phyloP scores from a whole-genome alignment of 1,284 basidiomycete genomes.

The Naganishia cerealis region DNA sequence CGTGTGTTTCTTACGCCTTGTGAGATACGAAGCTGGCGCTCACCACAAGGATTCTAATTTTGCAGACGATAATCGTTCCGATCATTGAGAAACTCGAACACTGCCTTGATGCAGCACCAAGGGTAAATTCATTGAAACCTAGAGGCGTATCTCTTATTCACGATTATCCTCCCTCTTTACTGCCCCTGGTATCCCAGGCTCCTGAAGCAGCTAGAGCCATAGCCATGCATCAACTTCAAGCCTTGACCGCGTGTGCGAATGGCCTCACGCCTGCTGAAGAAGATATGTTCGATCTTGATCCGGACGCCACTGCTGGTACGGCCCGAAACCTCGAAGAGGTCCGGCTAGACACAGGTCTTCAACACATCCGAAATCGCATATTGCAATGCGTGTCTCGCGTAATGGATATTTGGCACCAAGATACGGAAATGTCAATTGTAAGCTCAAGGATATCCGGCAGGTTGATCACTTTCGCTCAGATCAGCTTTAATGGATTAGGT shows the following conservation, averaged over 20 bases:
- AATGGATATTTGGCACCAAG: constrained; percentile 72
- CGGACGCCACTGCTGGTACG: constrained; percentile 38
- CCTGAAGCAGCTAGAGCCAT: constrained; percentile 66
- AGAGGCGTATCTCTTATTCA: constrained; percentile 30
- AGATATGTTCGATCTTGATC: constrained; percentile 64
- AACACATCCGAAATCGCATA: constrained; percentile 65
- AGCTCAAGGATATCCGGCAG: constrained; percentile 43
- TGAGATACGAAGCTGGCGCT: not conserved
- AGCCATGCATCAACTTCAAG: constrained; percentile 70
- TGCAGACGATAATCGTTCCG: constrained; percentile 53
- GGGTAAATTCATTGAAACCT: constrained; percentile 53
- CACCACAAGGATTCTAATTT: not conserved
- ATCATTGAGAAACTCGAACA: constrained; percentile 68
- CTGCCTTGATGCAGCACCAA: constrained; percentile 60
- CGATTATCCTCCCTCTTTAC: constrained; percentile 22
- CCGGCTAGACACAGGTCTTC: constrained; percentile 66
- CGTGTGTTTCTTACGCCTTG: constrained; percentile 34
- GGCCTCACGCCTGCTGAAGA: constrained; percentile 76
- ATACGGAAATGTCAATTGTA: constrained; percentile 73
- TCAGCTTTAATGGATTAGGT: constrained; percentile 57
- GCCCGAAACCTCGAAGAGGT: constrained; percentile 57
- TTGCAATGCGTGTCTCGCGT: constrained; percentile 62
- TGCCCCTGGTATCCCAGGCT: constrained; percentile 56
- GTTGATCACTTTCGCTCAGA: not conserved
- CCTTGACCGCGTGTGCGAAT: constrained; percentile 75